A percentile compares a stretch with the other conserved stretches of the same genome.
phyloP scores from a whole-genome alignment of 495 filamentous ascomycete genomes.

The Xylaria telfairii region DNA sequence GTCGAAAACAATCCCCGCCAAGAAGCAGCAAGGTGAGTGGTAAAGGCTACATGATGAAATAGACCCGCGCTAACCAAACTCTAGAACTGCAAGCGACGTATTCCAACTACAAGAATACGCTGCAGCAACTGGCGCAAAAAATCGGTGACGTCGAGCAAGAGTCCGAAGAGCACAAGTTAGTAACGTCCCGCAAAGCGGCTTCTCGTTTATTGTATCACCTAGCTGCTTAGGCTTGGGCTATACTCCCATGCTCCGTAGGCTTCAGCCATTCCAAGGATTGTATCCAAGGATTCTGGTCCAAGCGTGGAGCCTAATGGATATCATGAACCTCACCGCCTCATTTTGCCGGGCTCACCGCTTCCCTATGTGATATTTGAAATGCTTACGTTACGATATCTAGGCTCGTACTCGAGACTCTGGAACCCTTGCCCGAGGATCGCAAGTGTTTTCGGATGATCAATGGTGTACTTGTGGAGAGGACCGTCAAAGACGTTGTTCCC shows the following conservation, averaged over 20 bases:
- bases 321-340: conserved; percentile 39
- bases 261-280: conserved; percentile 33
- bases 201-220: conserved; percentile 32
- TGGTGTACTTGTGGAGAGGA: conserved; percentile 91
- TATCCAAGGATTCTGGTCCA: conserved; percentile 17
- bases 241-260: conserved; percentile 19
- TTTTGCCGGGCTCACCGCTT: conserved; percentile 45
- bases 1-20: conserved; percentile 53
- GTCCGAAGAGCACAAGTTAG: conserved; percentile 96
- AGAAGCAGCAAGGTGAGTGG: conserved; percentile 83
- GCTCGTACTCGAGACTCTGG: conserved; percentile 93
- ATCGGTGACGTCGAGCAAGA: conserved; percentile 98
- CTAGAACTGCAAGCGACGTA: conserved; percentile 93
- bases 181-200: conserved; percentile 26
- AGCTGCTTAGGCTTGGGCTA: conserved; percentile 25
- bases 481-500: conserved; percentile 88
- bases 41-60: not conserved
- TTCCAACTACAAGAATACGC: conserved; percentile 90
- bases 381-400: conserved; percentile 55
- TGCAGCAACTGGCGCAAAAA: conserved; percentile 92
- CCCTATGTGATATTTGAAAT: conserved; percentile 30
- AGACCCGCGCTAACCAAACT: conserved; percentile 31
- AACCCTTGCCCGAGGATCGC: conserved; percentile 80
- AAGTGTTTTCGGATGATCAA: conserved; percentile 99
- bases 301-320: conserved; percentile 32